Evolutionary conservation across 768 basidiomycete species (phyloP), one percentile per base, ranked within the genome.

Genomic region (Pleurotus pulmonarius): DNA sequence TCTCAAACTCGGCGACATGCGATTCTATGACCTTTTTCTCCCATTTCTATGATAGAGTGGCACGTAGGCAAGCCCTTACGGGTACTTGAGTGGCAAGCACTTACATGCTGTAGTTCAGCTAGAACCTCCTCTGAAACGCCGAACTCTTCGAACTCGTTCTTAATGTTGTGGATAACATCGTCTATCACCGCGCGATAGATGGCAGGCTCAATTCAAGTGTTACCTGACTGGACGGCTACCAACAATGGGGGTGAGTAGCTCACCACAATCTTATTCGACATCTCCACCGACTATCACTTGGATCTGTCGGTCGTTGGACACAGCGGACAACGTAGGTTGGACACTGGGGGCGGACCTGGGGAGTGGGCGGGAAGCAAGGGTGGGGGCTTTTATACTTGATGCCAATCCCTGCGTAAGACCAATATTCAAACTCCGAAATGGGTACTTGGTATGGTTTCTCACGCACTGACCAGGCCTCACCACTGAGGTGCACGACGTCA

Each of bases 251-350:
- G 82, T 81, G 85, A 83, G 81, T 76, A 85, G 88, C 90, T 91
- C 83, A 94, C 93, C 86, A 96, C 94, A 80, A 94, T 92, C 81
- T 95, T 95, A 88, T 96, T 96, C 59, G 93, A 94, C 94, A 95
- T 96, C 64, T 53, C 51, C 11, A 39, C 39, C 39, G 18, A 39
- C 24, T 22, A 41, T 53, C 22, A 22, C 51, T 53, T 53, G 51
- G 67, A 63, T 66, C 56, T 38, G 56, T 56, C 58, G 62, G 59
- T 61, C 61, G 63, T 62, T 41, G 51, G 51, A 25, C 51, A 22
- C 51, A 53, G 51, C 51, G 58, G 64, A 48, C 18, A 24, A 58
- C 56, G 51, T 41, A 53, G 51, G 51, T 41, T 53, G 51, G 51
- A 72, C 69, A 65, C 70, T 66, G 61, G 65, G 65, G 61, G 65